Evolutionary conservation across 2,329 filamentous ascomycete species (phyloP).

Genomic region (Phialemonium atrogriseum): DNA sequence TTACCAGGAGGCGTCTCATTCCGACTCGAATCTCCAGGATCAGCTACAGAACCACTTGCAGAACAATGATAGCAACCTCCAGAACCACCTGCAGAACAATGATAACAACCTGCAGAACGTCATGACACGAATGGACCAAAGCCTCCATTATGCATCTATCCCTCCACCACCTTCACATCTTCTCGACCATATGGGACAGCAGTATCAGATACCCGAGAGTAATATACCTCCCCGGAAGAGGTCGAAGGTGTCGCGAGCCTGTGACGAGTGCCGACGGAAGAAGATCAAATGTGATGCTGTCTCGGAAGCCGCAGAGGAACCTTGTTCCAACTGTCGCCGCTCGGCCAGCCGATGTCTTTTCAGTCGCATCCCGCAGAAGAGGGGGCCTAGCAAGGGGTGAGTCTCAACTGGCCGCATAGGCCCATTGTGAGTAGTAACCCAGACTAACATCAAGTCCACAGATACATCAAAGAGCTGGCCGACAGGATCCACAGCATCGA

Average conservation of each 20-base stretch:
- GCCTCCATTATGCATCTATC: constrained; percentile 10
- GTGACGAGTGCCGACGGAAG: constrained; percentile 81
- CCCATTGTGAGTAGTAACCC: constrained; percentile 1
- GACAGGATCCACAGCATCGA: constrained; percentile 79
- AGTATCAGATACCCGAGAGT: constrained; percentile 39
- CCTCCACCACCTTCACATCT: constrained; percentile 18
- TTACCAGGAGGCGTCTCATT: constrained; percentile 10
- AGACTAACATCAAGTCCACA: constrained; percentile 23
- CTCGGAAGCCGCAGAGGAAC: constrained; percentile 62
- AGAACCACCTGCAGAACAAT: constrained; percentile 14
- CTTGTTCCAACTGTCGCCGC: constrained; percentile 75
- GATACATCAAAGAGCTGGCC: constrained; percentile 86
- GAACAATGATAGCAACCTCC: constrained; percentile 12
- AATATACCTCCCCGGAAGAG: constrained; percentile 64
- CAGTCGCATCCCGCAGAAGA: constrained; percentile 79
- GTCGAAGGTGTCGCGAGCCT: constrained; percentile 80
- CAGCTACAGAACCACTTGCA: constrained; percentile 18
- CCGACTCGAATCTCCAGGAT: constrained; percentile 13
- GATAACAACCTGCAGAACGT: constrained; percentile 28
- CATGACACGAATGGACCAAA: too few species aligned
- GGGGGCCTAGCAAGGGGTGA: constrained; percentile 82
- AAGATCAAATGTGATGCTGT: constrained; percentile 85
- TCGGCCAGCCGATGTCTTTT: constrained; percentile 74
- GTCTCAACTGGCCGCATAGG: too few species aligned
- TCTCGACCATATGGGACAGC: constrained; percentile 34